phyloP scores from a whole-genome alignment of 2,329 filamentous ascomycete species.

The Penicillium sp. region DNA sequence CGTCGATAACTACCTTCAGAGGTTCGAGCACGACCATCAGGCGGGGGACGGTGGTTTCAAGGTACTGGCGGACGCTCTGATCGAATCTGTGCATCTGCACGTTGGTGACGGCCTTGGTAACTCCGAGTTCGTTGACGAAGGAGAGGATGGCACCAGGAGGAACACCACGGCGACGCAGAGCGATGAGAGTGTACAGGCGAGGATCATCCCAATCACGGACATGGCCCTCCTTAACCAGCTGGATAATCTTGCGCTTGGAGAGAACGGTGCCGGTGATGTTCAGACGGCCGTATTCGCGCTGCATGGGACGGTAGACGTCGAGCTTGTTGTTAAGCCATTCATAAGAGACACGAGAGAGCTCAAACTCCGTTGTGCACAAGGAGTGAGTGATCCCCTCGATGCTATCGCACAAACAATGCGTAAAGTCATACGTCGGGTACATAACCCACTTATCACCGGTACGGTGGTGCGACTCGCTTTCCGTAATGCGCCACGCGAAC shows the following conservation, averaged over 20 bases:
- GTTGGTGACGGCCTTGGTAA: conserved; percentile 73
- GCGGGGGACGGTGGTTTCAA: conserved; percentile 81
- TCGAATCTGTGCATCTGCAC: conserved; percentile 83
- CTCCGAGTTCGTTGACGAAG: conserved; percentile 86
- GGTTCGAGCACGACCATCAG: conserved; percentile 88
- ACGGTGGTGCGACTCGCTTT: conserved; percentile 52
- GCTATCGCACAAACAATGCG: conserved; percentile 69
- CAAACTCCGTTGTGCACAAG: conserved; percentile 89
- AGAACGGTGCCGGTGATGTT: conserved; percentile 81
- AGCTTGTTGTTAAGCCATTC: conserved; percentile 82
- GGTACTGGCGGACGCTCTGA: conserved; percentile 74
- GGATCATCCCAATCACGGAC: conserved; percentile 91
- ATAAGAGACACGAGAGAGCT: conserved; percentile 77
- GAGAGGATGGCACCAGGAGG: conserved; percentile 83
- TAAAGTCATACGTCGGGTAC: conserved; percentile 71
- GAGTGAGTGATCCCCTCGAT: conserved; percentile 90
- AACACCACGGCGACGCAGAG: conserved; percentile 74
- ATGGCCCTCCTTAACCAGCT: conserved; percentile 69
- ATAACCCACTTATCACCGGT: conserved; percentile 76
- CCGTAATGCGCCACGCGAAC: conserved; percentile 80
- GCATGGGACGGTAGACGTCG: conserved; percentile 86
- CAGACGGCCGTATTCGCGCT: conserved; percentile 76
- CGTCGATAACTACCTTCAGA: conserved; percentile 74
- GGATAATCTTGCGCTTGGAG: conserved; percentile 77
- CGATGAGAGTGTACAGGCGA: conserved; percentile 80